phyloP scores from a whole-genome alignment of 2,329 filamentous ascomycete genomes.

The Raffaelea deltoideospora region DNA sequence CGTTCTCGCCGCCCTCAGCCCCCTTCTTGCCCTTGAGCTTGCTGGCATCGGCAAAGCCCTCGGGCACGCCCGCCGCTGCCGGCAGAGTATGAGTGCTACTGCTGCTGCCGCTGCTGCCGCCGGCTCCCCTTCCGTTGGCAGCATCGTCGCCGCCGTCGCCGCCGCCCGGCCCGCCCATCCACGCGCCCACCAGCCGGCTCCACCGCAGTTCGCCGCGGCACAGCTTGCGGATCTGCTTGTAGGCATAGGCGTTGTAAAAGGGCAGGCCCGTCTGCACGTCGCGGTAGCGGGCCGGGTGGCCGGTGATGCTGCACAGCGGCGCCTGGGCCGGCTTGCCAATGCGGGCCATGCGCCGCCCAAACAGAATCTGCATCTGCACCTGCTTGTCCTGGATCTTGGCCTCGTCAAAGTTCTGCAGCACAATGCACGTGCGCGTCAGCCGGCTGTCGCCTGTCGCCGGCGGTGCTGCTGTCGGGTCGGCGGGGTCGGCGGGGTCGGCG shows the following conservation, averaged over 20 bases:
- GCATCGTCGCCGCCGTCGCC: too few relatives aligned
- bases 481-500: conserved; percentile 13
- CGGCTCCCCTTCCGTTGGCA: too few relatives aligned
- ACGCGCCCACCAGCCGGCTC: conserved; percentile 69
- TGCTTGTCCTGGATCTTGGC: conserved; percentile 38
- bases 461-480: too few relatives aligned
- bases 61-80: conserved; percentile 60
- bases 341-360: conserved; percentile 42
- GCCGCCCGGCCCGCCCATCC: too few relatives aligned
- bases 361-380: conserved; percentile 42
- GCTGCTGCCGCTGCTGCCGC: too few relatives aligned
- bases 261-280: conserved; percentile 74
- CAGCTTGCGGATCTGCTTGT: conserved; percentile 65
- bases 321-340: conserved; percentile 36
- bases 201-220: conserved; percentile 62
- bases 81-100: too few relatives aligned
- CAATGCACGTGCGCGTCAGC: conserved; percentile 42
- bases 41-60: conserved; percentile 42
- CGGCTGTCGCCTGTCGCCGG: conserved; percentile 31
- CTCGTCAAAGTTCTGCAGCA: conserved; percentile 45
- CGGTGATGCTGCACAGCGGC: conserved; percentile 67
- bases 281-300: conserved; percentile 63
- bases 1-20: not conserved
- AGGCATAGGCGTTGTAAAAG: conserved; percentile 67
- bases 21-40: conserved; percentile 5